Base-by-base conservation (phyloP, 371 early-diverging fungal genomes). In the Mortierella sp. region DNA sequence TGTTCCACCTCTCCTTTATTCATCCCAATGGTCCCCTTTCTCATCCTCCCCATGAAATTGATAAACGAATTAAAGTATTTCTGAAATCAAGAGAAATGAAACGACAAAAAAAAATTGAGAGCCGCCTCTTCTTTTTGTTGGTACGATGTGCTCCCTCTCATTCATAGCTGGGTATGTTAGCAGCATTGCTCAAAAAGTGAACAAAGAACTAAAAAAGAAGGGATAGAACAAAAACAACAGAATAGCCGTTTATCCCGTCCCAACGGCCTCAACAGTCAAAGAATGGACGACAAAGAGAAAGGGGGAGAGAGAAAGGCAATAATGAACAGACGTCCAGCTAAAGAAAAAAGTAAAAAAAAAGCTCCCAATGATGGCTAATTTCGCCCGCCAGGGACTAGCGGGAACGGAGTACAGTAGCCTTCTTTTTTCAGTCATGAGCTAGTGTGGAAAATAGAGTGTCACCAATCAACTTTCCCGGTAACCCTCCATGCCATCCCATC, bases 11-110 rank as follows among this genome's bases (percentile, higher is more conserved):
- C 24, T 24, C n/a, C n/a, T n/a, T n/a, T n/a, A n/a, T 13, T 61
- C 37, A 61, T 24, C 37, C 48, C 39, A 55, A 58, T 58, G 58
- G 58, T 66, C 22, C 29, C 29, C 29, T 6, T 19, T 37, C 3
- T 14, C 22, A 10, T 24, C 43, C 41, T 24, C 53, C 34, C 24
- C 50, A 50, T 50, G 50, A 50, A 58, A 58, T 34, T 58, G 37
- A 58, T 58, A 34, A 58, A 31, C 16, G 34, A 34, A 58, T 58
- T 58, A 58, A 58, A 58, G 58, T 58, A 58, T 58, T 58, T 58
- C 37, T 8, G 53, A 53, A 52, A 29, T 53, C 53, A 26, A 29
- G 13, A 53, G 58, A 55, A 55, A 31, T 55, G 55, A 55, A 58
- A 58, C 58, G 55, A 47, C 47, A 58, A 58, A 34, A 26, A 55